Evolutionary conservation across 768 basidiomycete species (phyloP).

Genomic region (Rhizopogon rudus): DNA sequence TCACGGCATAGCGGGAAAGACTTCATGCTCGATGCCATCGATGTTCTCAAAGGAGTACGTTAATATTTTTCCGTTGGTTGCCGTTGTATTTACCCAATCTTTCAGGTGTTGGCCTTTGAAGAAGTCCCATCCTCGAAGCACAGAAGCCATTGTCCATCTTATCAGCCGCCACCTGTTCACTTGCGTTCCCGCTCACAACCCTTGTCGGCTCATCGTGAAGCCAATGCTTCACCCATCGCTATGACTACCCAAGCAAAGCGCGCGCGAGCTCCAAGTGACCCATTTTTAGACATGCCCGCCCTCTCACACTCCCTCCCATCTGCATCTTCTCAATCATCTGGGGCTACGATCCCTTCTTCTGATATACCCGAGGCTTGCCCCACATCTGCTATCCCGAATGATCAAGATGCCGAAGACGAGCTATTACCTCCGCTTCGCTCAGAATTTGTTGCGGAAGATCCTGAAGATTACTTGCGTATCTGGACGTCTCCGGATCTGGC

Average conservation of each 20-base stretch:
- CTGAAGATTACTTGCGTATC: conserved; percentile 55
- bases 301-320: conserved; percentile 52
- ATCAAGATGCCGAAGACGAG: conserved; percentile 29
- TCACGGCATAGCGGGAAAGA: conserved; percentile 69
- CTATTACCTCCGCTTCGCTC: conserved; percentile 27
- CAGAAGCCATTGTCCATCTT: conserved; percentile 28
- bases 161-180: conserved; percentile 38
- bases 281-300: conserved; percentile 70
- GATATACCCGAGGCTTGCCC: conserved; percentile 37
- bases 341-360: conserved; percentile 26
- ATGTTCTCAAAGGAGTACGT: conserved; percentile 85
- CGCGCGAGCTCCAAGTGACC: conserved; percentile 71
- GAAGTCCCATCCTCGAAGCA: conserved; percentile 42
- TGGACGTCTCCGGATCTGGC: conserved; percentile 81
- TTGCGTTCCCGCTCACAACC: conserved; percentile 55
- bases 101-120: conserved; percentile 67
- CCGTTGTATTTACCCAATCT: conserved; percentile 2
- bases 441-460: conserved; percentile 27
- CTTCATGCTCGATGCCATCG: conserved; percentile 90
- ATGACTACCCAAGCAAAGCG: conserved; percentile 53
- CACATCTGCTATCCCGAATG: conserved; percentile 30
- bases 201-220: conserved; percentile 28
- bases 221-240: conserved; percentile 29
- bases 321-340: conserved; percentile 44
- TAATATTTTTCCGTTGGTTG: conserved; percentile 5